phyloP scores from a whole-genome alignment of 768 basidiomycete species.

The Podaxis sp. region DNA sequence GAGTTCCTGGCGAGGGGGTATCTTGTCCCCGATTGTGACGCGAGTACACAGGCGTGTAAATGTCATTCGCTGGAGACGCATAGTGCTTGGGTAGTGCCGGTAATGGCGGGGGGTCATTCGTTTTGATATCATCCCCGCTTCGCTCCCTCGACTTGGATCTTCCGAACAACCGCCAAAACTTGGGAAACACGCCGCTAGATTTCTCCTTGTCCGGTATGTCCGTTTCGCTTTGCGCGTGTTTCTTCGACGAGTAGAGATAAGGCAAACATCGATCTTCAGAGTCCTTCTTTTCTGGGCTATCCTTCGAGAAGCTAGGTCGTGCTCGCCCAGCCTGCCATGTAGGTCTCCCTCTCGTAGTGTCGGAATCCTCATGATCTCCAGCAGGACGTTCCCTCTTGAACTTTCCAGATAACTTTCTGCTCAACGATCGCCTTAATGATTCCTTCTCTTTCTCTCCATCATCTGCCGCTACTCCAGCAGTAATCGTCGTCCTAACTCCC shows the following conservation, averaged over 20 bases:
- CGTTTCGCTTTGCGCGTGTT: constrained; percentile 9
- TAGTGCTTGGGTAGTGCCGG: constrained; percentile 10
- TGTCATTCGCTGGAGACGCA: neutral
- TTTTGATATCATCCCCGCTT: neutral
- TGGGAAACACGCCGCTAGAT: neutral
- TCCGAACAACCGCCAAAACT: constrained; percentile 9
- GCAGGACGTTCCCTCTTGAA: constrained; percentile 2
- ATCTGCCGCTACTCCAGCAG: neutral
- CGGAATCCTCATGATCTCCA: neutral
- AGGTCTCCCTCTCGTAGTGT: neutral
- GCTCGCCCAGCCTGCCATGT: neutral
- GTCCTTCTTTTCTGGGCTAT: neutral
- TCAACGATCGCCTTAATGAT: constrained; percentile 3
- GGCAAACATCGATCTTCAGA: constrained; percentile 7
- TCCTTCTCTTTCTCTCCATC: neutral
- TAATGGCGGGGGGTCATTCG: constrained; percentile 6
- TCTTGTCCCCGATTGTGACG: neutral
- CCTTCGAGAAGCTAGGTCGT: neutral
- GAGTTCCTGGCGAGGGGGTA: neutral
- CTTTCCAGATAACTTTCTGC: constrained; percentile 9
- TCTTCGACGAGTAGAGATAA: constrained; percentile 3
- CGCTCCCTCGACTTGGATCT: constrained; percentile 7
- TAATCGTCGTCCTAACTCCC: constrained; percentile 3
- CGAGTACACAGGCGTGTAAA: constrained; percentile 6
- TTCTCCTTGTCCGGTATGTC: constrained; percentile 1